These are phyloP conservation scores for Phialocephala sp. DNA, from an alignment of 2,329 filamentous ascomycete species.

Conservation along the genomic window DNA sequence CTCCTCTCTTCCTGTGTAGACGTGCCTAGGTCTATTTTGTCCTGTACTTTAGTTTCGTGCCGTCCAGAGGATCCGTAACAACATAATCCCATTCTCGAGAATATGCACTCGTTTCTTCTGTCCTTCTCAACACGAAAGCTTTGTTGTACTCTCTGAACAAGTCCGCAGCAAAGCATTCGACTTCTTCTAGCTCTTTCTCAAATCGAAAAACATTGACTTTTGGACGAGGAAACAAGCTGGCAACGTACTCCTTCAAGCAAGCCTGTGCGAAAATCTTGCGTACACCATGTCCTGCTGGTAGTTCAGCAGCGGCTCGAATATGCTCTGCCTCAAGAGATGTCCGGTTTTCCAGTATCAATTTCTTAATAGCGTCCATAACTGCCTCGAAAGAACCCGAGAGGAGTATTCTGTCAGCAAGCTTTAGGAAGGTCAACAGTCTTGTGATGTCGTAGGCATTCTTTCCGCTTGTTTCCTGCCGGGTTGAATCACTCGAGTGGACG, in stretches of 20 bases:
- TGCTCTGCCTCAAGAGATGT: conserved; percentile 14
- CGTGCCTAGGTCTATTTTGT: background rate
- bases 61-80: conserved; percentile 9
- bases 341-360: background rate
- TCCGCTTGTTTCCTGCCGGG: background rate
- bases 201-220: conserved; percentile 28
- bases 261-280: conserved; percentile 21
- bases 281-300: conserved; percentile 13
- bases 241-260: conserved; percentile 15
- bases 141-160: conserved; percentile 18
- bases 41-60: background rate
- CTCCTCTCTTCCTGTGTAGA: background rate
- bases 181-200: conserved; percentile 19
- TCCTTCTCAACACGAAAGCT: background rate
- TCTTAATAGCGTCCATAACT: conserved; percentile 6
- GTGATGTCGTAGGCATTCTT: conserved; percentile 12
- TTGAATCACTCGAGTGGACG: too few relatives aligned
- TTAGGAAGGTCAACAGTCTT: conserved; percentile 20
- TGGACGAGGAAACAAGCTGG: background rate
- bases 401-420: conserved; percentile 20
- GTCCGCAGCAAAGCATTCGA: conserved; percentile 24
- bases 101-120: background rate
- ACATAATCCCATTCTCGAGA: background rate
- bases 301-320: conserved; percentile 17
- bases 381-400: conserved; percentile 22